Conservation (phyloP, 352 stramenopile species). For the Aphanomyces cochlioides region DNA sequence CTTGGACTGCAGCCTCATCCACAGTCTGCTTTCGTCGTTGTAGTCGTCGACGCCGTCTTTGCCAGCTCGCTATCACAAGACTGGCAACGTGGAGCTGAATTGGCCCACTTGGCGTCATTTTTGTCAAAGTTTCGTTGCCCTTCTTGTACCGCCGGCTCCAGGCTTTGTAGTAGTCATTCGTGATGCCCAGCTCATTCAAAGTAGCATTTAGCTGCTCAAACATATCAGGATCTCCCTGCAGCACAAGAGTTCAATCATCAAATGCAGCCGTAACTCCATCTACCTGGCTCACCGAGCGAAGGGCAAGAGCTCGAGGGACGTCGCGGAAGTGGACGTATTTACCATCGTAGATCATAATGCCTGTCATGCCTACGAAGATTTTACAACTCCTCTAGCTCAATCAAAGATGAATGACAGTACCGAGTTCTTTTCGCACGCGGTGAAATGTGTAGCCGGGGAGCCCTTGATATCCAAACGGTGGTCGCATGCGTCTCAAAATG, state of each 20-base stretch:
- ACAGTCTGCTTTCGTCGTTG: background rate
- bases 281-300: constrained; percentile 34
- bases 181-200: constrained; percentile 16
- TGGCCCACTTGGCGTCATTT: background rate
- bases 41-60: background rate
- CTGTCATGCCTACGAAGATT: constrained; percentile 35
- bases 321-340: constrained; percentile 83
- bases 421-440: background rate
- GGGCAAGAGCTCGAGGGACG: constrained; percentile 62
- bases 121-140: background rate
- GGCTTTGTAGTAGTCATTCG: constrained; percentile 18
- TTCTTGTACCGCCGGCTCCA: constrained; percentile 18
- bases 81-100: background rate
- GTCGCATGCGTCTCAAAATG: constrained; percentile 71
- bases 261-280: background rate
- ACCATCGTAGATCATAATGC: constrained; percentile 75
- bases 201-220: constrained; percentile 9
- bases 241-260: too few relatives aligned
- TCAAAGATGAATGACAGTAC: background rate
- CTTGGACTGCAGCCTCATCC: background rate
- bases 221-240: constrained; percentile 6
- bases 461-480: constrained; percentile 63
- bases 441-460: constrained; percentile 15
- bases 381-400: too few relatives aligned
- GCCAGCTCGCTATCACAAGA: constrained; percentile 7